Percentiles rank a stretch among this genome's conserved stretches.
phyloP scores from a whole-genome alignment of 1,284 basidiomycete species.

The Austroboletus novae-zelandiae region DNA sequence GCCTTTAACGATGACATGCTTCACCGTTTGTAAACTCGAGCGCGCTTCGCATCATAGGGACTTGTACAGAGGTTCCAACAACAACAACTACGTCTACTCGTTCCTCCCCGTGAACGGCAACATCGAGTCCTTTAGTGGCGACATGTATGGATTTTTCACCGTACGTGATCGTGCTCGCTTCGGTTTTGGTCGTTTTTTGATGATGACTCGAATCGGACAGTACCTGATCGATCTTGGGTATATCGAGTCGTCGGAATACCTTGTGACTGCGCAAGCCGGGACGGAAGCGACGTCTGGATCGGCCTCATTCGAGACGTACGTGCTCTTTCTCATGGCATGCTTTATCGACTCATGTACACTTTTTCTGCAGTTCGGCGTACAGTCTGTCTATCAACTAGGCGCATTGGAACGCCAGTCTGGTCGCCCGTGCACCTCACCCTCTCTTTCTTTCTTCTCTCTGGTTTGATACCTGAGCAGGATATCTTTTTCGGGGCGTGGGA shows the following conservation, averaged over 20 bases:
- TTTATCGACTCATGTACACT: neutral
- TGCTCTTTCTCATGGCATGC: conserved; percentile 19
- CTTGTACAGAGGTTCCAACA: conserved; percentile 57
- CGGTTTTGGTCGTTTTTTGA: neutral
- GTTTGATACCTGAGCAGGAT: too few relatives aligned
- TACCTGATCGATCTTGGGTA: conserved; percentile 49
- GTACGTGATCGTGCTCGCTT: conserved; percentile 30
- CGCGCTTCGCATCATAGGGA: conserved; percentile 38
- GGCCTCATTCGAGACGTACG: conserved; percentile 41
- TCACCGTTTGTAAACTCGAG: neutral
- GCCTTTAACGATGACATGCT: neutral
- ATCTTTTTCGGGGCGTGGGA: too few relatives aligned
- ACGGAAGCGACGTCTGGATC: conserved; percentile 43
- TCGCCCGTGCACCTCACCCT: too few relatives aligned
- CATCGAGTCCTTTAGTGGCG: conserved; percentile 52
- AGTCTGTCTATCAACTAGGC: conserved; percentile 40
- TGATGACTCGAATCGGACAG: conserved; percentile 29
- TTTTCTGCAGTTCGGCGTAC: conserved; percentile 37
- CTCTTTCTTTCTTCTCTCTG: too few relatives aligned
- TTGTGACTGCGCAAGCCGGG: conserved; percentile 43
- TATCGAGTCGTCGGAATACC: conserved; percentile 43
- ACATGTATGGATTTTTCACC: conserved; percentile 53
- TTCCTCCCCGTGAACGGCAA: conserved; percentile 51
- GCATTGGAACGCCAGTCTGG: too few relatives aligned
- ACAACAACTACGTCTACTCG: conserved; percentile 59